Evolutionary conservation across 345 rosid genomes (phyloP), one percentile per base, ranked within the genome.

Genomic region (Hypericum perforatum): DNA sequence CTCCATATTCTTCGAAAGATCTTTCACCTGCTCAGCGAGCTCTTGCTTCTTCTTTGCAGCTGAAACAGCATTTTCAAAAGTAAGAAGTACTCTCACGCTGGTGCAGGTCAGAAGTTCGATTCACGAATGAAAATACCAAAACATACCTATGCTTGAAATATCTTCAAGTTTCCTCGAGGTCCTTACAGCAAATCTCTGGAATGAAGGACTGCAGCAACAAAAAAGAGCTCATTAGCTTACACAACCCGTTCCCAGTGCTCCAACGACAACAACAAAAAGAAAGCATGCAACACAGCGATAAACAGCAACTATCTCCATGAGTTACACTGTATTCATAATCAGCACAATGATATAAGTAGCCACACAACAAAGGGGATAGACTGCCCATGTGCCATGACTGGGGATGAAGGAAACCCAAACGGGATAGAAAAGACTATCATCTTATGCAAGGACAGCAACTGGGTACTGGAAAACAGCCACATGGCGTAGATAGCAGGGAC

Each of bases 141-240:
- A 48, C 70, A 12, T 48, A 84, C 89, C 86, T 14, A 73, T 53
- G 48, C 42, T 66, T 4, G 96, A 87, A 36, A 84, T 45, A 53
- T 84, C 80, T 53, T 84, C 94, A 7, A 87, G 76, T 68, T 41
- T 76, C 71, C 63, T 76, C 6, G 94, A 87, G 3, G 92, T 84
- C 70, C 86, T 81, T 56, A 86, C 95, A 14, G 95, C 92, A 78
- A 87, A 87, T 63, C 95, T 79, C 75, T 87, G 95, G 61, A 87
- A 87, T 48, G 92, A 67, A 62, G 67, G 92, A 63, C 95, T 87
- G 72, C 14, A 57, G 22, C 22, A 41, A 63, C 8, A 57, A 52
- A 37, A 10, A 8, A 37, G 42, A 38, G 7, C 45, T 10, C 15
- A 46, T 46, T 6, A 16, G 22, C 8, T 9, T 14, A 3, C 22